Conservation (phyloP, 2,329 filamentous ascomycete genomes). For the Diplocarpon rosae region DNA sequence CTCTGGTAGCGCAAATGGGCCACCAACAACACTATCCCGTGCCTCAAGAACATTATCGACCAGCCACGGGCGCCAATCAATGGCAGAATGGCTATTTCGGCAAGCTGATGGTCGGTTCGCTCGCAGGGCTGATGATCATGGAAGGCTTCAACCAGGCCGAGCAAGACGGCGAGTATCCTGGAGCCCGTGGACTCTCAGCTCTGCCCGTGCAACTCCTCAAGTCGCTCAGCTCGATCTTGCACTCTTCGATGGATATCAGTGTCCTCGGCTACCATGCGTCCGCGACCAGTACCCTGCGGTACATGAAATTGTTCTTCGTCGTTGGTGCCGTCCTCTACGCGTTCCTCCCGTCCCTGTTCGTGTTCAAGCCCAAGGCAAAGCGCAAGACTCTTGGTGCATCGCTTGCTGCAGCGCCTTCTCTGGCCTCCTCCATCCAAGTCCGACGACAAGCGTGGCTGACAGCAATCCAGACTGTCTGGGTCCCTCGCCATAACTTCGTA, state of each 20-base stretch:
- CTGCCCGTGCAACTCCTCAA: slow-evolving; percentile 49
- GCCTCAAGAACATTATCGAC: slow-evolving; percentile 34
- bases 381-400: slow-evolving; percentile 37
- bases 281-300: slow-evolving; percentile 35
- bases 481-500: slow-evolving; percentile 77
- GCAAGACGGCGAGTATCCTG: slow-evolving; percentile 49
- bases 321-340: slow-evolving; percentile 44
- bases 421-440: slow-evolving; percentile 74
- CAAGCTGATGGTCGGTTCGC: slow-evolving; percentile 85
- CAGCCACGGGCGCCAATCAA: slow-evolving; percentile 40
- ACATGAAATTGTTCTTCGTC: slow-evolving; percentile 41
- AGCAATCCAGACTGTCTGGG: slow-evolving; percentile 83
- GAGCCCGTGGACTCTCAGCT: slow-evolving; percentile 56
- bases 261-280: slow-evolving; percentile 43
- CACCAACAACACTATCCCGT: slow-evolving; percentile 27
- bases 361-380: slow-evolving; percentile 33
- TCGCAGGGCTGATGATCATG: slow-evolving; percentile 85
- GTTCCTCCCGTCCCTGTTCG: slow-evolving; percentile 43
- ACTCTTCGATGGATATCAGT: slow-evolving; percentile 32
- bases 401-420: slow-evolving; percentile 49
- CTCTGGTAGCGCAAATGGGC: slow-evolving; percentile 12
- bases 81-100: slow-evolving; percentile 50
- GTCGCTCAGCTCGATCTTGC: slow-evolving; percentile 35
- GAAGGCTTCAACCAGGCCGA: slow-evolving; percentile 62
- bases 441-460: slow-evolving; percentile 87